A percentile compares a stretch with the other conserved stretches of the same genome.
phyloP scores from a whole-genome alignment of 148 eudicot genomes.

The Fagopyrum homotropicum region DNA sequence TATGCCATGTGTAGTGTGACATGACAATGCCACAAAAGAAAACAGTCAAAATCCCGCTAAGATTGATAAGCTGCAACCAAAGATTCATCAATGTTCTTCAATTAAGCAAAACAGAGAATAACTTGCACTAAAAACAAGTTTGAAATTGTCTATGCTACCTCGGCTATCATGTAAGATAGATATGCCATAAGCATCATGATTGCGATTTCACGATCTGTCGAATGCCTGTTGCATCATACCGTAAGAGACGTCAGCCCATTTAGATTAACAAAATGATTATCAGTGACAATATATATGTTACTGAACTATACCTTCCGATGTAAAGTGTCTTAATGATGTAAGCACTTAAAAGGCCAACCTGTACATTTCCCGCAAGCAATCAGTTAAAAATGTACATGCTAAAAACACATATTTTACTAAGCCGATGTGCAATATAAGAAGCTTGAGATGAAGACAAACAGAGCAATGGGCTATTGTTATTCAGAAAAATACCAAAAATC shows the following conservation, averaged over 20 bases:
- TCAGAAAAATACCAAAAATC: not conserved
- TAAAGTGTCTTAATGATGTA: constrained; percentile 49
- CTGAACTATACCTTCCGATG: constrained; percentile 42
- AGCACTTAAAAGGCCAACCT: constrained; percentile 61
- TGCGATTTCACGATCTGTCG: constrained; percentile 69
- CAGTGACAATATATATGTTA: not conserved
- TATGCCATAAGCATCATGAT: constrained; percentile 72
- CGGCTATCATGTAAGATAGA: constrained; percentile 57
- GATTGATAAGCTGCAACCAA: constrained; percentile 43
- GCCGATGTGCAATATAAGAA: too few relatives aligned
- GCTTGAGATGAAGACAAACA: too few relatives aligned
- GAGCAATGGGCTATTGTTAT: not conserved
- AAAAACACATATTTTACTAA: too few relatives aligned
- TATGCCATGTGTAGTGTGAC: constrained; percentile 81
- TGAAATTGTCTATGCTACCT: constrained; percentile 23
- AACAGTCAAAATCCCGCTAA: constrained; percentile 59
- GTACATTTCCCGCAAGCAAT: not conserved
- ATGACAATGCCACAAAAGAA: constrained; percentile 70
- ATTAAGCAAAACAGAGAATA: not conserved
- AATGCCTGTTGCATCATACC: constrained; percentile 34
- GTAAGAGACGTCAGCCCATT: constrained; percentile 1
- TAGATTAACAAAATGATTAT: not conserved
- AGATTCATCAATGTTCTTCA: not conserved
- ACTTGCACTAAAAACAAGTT: not conserved
- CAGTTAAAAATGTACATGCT: not conserved